Evolutionary conservation across 2,329 filamentous ascomycete species (phyloP).

Genomic region (Penicillium sp.): DNA sequence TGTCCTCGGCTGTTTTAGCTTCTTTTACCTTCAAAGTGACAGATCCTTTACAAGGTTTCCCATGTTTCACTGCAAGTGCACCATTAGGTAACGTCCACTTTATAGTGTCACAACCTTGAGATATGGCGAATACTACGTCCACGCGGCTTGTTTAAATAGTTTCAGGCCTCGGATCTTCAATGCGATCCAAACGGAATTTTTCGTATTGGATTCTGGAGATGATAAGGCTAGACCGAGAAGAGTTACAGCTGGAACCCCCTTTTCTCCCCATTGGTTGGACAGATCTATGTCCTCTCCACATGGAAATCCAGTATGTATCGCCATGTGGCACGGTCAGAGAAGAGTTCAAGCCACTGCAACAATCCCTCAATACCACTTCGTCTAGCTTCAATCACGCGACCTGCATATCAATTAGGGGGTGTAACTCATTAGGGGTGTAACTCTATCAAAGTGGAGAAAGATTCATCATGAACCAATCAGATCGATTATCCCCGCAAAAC

Average conservation of each 20-base stretch:
- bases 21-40: not conserved
- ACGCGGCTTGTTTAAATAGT: not conserved
- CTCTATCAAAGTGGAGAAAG: constrained; percentile 21
- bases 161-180: not conserved
- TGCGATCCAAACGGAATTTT: not conserved
- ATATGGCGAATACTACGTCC: not conserved
- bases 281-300: not conserved
- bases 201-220: not conserved
- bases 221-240: not conserved
- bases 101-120: not conserved
- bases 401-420: not conserved
- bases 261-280: not conserved
- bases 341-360: not conserved
- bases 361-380: not conserved
- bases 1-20: not conserved
- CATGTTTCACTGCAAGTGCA: not conserved
- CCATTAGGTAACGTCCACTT: not conserved
- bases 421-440: constrained; percentile 11
- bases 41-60: not conserved
- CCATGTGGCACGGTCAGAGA: no score
- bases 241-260: not conserved
- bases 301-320: no score
- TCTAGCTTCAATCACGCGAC: no score
- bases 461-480: not conserved
- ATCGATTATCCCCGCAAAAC: not conserved